Evolutionary conservation across 1,139 yeast species (phyloP).

Genomic region (Zygosaccharomyces sapae): DNA sequence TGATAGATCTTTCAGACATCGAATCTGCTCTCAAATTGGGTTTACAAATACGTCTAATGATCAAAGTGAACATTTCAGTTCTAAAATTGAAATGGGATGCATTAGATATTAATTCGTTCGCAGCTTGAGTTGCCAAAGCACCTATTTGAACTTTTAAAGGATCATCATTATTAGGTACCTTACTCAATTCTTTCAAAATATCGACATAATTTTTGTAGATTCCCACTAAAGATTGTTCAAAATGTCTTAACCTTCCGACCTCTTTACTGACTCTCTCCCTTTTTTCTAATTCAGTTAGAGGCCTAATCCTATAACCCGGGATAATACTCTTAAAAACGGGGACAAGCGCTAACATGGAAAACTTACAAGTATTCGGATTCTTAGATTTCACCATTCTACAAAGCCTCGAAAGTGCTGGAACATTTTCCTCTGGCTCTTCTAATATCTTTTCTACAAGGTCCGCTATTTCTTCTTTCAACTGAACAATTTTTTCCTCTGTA

Average conservation of each 20-base stretch:
- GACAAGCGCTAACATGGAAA: constrained; percentile 72
- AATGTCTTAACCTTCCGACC: constrained; percentile 65
- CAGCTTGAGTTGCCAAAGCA: constrained; percentile 45
- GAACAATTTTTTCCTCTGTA: constrained; percentile 53
- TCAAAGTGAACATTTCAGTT: constrained; percentile 60
- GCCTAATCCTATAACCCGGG: constrained; percentile 84
- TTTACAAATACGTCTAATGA: constrained; percentile 62
- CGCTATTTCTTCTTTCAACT: constrained; percentile 80
- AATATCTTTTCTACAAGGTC: constrained; percentile 69
- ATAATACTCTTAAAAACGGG: constrained; percentile 81
- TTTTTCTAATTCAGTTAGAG: constrained; percentile 74
- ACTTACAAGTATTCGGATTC: constrained; percentile 64
- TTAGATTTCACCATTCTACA: constrained; percentile 67
- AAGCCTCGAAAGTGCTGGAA: constrained; percentile 60
- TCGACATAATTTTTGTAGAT: constrained; percentile 70
- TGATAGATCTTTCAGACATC: constrained; percentile 54
- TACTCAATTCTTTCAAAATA: constrained; percentile 42
- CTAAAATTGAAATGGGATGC: constrained; percentile 79
- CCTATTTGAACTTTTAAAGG: constrained; percentile 42
- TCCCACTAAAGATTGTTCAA: constrained; percentile 70
- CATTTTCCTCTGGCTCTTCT: constrained; percentile 89
- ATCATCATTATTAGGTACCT: constrained; percentile 37
- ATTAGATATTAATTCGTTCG: constrained; percentile 68
- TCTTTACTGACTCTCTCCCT: constrained; percentile 81
- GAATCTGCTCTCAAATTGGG: constrained; percentile 47